These are phyloP conservation scores for Hypoxylon crocopeplum DNA, from an alignment of 495 filamentous ascomycete species.

Conservation along the genomic window DNA sequence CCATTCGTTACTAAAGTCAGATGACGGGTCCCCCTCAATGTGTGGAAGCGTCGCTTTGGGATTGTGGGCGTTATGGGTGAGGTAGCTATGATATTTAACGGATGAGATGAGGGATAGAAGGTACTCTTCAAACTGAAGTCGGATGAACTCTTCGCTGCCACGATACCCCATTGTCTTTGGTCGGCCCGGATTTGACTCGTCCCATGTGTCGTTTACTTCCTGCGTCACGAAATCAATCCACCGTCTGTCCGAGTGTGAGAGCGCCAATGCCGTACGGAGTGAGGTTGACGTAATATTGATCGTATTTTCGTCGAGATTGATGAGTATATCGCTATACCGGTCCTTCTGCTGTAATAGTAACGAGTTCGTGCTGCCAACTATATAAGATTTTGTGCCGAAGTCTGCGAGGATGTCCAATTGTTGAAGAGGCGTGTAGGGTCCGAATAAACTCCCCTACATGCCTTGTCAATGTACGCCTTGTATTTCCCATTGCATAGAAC, in stretches of 20 bases:
- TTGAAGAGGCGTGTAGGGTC: constrained; percentile 95
- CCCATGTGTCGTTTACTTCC: constrained; percentile 95
- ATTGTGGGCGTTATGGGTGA: constrained; percentile 66
- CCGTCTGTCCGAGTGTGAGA: constrained; percentile 86
- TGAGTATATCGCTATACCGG: constrained; percentile 95
- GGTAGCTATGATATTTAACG: constrained; percentile 86
- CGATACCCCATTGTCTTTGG: constrained; percentile 95
- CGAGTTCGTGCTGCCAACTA: constrained; percentile 96
- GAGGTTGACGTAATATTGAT: constrained; percentile 84
- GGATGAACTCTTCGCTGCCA: constrained; percentile 97
- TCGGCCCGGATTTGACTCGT: constrained; percentile 83
- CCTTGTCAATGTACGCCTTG: constrained; percentile 12
- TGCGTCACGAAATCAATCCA: constrained; percentile 98
- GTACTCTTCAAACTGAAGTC: constrained; percentile 97
- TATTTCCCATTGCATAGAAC: constrained; percentile 1
- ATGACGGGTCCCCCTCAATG: constrained; percentile 82
- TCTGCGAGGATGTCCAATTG: constrained; percentile 95
- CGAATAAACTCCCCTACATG: constrained; percentile 84
- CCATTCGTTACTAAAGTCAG: constrained; percentile 81
- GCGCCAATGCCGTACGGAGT: constrained; percentile 74
- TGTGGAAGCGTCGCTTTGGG: constrained; percentile 65
- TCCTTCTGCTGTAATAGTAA: constrained; percentile 92
- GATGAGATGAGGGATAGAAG: constrained; percentile 85
- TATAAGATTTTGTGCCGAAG: constrained; percentile 93
- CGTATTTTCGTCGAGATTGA: constrained; percentile 91